Evolutionary conservation across 192 early-diverging fungal genomes (phyloP), one percentile per base, ranked within the genome.

Genomic region (Paraglomus brasilianum): DNA sequence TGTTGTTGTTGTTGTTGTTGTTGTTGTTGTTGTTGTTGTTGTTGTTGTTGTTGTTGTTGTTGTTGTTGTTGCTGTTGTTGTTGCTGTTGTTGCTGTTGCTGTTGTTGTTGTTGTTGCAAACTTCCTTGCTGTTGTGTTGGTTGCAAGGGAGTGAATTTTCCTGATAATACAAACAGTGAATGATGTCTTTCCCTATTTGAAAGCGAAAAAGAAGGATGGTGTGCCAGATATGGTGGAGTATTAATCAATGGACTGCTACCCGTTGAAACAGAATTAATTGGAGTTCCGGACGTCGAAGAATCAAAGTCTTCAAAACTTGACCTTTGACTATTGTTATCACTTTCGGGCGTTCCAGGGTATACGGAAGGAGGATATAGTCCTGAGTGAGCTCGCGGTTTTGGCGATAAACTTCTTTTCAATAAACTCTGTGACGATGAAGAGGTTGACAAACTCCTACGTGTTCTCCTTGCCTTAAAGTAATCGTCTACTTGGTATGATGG

Each of bases 401-500:
- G n/a, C 30, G 66, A 48, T 56, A 69, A 42, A 17, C 51, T 56
- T 42, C 22, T 69, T 53, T 69, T 69, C 8, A 69, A 43, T 69
- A 69, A 56, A 69, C 66, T 69, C 56, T 69, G 66, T 45, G 51
- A 56, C 41, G 66, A 66, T 14, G 40, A 38, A 11, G 66, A 69
- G 45, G 66, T 69, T 22, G 66, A 69, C 42, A 56, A 53, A 55
- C 66, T 69, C 44, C 66, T 38, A 22, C 66, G 46, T 50, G 50
- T 69, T 69, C 64, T 43, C 15, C 66, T 52, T 41, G 51, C 48
- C 19, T 69, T 47, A 4, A 42, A n/a, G 21, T 17, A 8, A 47
- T 36, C 17, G 17, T 36, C 19, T 47, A 21, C n/a, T 45, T n/a
- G n/a, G n/a, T n/a, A n/a, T n/a, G n/a, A n/a, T n/a, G 17, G 62